A percentile compares a stretch with the other conserved stretches of the same genome.
Evolutionary conservation across 805 yeast genomes (phyloP).

Genomic region (Torulaspora franciscae): DNA sequence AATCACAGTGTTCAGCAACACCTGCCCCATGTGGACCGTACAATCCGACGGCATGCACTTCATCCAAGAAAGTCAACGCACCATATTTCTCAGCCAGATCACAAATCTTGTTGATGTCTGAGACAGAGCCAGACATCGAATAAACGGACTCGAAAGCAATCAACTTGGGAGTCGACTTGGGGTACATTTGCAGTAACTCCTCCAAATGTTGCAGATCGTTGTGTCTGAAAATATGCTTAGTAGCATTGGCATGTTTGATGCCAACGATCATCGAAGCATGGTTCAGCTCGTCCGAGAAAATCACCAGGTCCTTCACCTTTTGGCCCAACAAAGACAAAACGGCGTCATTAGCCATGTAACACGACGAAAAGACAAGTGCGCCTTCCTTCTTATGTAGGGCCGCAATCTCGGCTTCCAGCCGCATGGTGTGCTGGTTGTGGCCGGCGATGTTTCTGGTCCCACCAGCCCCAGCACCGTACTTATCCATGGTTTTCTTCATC

Average conservation of each 20-base stretch:
- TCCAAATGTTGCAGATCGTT: conserved; percentile 85
- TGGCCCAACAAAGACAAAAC: conserved; percentile 87
- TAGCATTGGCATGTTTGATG: conserved; percentile 81
- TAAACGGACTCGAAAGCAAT: conserved; percentile 97
- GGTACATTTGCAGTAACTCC: conserved; percentile 67
- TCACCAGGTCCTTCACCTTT: conserved; percentile 81
- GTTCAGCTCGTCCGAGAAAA: conserved; percentile 87
- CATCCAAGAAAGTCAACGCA: conserved; percentile 93
- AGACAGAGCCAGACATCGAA: conserved; percentile 97
- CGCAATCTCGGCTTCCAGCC: conserved; percentile 80
- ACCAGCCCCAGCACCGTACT: conserved; percentile 98
- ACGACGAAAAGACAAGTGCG: conserved; percentile 89
- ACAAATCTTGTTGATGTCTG: conserved; percentile 88
- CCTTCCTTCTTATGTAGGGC: conserved; percentile 91
- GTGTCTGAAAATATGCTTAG: conserved; percentile 87
- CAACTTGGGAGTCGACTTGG: conserved; percentile 83
- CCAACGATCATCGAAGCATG: conserved; percentile 99
- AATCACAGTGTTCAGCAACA: conserved; percentile 94
- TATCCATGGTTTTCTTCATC: conserved; percentile 75
- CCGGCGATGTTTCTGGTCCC: conserved; percentile 99
- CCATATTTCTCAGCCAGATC: conserved; percentile 97
- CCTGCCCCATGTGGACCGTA: conserved; percentile 99
- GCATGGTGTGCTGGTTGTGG: conserved; percentile 85
- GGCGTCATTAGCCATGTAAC: conserved; percentile 96
- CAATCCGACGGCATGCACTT: conserved; percentile 98